Conservation (phyloP, 148 eudicot genomes). For the Nepenthes gracilis region DNA sequence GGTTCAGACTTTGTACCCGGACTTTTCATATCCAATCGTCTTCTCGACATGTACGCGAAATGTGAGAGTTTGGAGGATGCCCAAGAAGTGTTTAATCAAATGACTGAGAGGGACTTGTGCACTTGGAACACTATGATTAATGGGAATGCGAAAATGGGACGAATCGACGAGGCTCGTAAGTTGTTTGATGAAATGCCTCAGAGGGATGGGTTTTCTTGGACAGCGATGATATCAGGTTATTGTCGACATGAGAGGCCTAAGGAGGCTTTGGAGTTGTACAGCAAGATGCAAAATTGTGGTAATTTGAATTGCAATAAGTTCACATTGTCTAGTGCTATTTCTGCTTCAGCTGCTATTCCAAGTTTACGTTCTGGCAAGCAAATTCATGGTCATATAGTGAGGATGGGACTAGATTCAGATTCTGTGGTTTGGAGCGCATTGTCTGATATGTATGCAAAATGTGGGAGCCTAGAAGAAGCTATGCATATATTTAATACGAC, state of each 20-base stretch:
- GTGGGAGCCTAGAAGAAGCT: slow-evolving; percentile 43
- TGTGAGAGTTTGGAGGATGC: slow-evolving; percentile 45
- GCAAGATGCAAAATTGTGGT: slow-evolving; percentile 28
- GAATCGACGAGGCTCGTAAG: slow-evolving; percentile 16
- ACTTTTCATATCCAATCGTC: slow-evolving; percentile 27
- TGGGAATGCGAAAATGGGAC: slow-evolving; percentile 31
- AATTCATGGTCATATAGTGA: slow-evolving; percentile 44
- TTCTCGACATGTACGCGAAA: slow-evolving; percentile 28
- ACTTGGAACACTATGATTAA: slow-evolving; percentile 49
- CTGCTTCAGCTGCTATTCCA: slow-evolving; percentile 33
- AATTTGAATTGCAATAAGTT: slow-evolving; percentile 26
- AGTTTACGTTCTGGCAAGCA: slow-evolving; percentile 37
- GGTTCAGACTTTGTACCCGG: slow-evolving; percentile 28
- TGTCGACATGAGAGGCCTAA: slow-evolving; percentile 24
- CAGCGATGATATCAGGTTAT: slow-evolving; percentile 54
- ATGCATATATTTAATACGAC: slow-evolving; percentile 33
- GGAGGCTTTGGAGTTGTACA: slow-evolving; percentile 41
- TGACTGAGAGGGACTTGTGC: slow-evolving; percentile 30
- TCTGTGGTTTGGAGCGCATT: slow-evolving; percentile 52
- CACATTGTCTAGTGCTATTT: slow-evolving; percentile 41
- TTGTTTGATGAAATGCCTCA: slow-evolving; percentile 44
- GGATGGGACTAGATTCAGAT: slow-evolving; percentile 43
- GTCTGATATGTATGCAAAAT: slow-evolving; percentile 54
- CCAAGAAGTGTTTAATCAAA: slow-evolving; percentile 39
- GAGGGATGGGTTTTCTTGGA: slow-evolving; percentile 53